phyloP scores from a whole-genome alignment of 768 basidiomycete species.

The Phaeolepiota aurea region DNA sequence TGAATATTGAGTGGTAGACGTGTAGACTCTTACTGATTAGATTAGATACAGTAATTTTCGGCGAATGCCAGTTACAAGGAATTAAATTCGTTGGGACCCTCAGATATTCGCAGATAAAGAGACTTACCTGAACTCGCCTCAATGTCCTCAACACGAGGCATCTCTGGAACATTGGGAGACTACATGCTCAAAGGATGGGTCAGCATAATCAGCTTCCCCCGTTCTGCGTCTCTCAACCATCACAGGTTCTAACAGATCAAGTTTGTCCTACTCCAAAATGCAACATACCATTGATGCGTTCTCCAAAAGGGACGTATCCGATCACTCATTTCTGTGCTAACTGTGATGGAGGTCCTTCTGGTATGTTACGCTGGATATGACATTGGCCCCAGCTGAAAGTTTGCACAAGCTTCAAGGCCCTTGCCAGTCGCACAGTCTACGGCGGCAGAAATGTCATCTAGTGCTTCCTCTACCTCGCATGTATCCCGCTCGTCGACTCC shows the following conservation, averaged over 20 bases:
- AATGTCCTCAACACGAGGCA: constrained; percentile 45
- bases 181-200: constrained; percentile 80
- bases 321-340: constrained; percentile 51
- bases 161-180: constrained; percentile 57
- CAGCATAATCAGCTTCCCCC: not conserved
- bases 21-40: too few species aligned
- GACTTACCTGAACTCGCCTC: too few species aligned
- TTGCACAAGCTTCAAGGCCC: too few species aligned
- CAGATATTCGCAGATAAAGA: not conserved
- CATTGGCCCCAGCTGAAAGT: too few species aligned
- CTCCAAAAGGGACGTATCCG: constrained; percentile 44
- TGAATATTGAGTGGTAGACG: too few species aligned
- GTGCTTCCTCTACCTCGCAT: constrained; percentile 37
- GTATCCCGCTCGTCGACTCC: constrained; percentile 66
- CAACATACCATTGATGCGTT: constrained; percentile 65
- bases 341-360: constrained; percentile 37
- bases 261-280: constrained; percentile 51
- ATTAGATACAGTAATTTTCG: too few species aligned
- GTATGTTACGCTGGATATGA: too few species aligned
- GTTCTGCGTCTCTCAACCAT: not conserved
- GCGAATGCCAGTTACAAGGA: not conserved
- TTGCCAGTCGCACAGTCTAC: not conserved
- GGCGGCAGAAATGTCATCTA: not conserved
- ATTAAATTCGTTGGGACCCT: not conserved
- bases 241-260: constrained; percentile 56